phyloP scores from a whole-genome alignment of 768 basidiomycete species.

The Russula abietina region DNA sequence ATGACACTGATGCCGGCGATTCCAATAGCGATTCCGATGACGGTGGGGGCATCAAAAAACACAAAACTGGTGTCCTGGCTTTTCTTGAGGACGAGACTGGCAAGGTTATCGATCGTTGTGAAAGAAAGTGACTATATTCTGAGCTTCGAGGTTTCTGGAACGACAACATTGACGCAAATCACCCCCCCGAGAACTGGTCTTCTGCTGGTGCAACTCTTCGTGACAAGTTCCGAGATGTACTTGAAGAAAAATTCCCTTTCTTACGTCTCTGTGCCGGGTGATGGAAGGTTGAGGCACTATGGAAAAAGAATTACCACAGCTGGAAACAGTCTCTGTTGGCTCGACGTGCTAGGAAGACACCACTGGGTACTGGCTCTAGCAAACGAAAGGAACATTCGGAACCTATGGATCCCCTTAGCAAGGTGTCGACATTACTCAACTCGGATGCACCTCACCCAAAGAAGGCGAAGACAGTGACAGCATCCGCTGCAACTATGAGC shows the following conservation, averaged over 20 bases:
- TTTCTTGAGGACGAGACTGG: not conserved
- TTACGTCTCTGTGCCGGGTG: not conserved
- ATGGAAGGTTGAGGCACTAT: not conserved
- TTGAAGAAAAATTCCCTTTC: not conserved
- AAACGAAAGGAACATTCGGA: not conserved
- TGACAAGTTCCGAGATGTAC: not conserved
- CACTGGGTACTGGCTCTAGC: not conserved
- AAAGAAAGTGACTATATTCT: not conserved
- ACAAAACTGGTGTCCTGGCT: not conserved
- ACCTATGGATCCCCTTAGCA: too few relatives aligned
- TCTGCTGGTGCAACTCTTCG: not conserved
- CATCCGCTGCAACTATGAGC: not conserved
- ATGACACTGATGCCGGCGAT: not conserved
- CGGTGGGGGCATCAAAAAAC: not conserved
- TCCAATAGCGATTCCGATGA: not conserved
- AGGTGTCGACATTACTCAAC: too few relatives aligned
- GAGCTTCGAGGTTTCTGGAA: not conserved
- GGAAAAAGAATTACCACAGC: not conserved
- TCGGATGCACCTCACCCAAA: not conserved
- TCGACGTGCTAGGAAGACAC: not conserved
- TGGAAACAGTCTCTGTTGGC: not conserved
- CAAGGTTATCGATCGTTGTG: not conserved
- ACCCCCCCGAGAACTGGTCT: not conserved
- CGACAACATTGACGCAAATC: not conserved
- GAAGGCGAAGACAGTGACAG: not conserved